A percentile compares a stretch with the other conserved stretches of the same genome.
Conservation (phyloP, 2,329 filamentous ascomycete genomes). For the Alternaria atra region DNA sequence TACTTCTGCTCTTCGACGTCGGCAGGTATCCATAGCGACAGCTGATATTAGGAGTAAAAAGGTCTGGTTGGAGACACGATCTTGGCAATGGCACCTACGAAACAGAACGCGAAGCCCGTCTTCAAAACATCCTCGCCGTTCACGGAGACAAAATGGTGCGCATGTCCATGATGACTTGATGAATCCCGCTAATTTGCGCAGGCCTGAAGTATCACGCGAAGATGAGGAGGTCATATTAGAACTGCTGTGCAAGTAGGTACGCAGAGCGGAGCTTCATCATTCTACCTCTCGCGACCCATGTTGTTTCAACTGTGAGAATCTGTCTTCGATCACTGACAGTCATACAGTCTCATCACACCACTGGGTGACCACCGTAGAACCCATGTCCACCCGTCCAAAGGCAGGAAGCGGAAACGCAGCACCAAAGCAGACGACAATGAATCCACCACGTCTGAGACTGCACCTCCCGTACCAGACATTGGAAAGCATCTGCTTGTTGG, state of each 20-base stretch:
- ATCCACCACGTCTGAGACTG: conserved; percentile 6
- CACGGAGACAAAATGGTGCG: conserved; percentile 68
- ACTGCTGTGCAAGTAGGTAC: conserved; percentile 70
- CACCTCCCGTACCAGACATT: conserved; percentile 59
- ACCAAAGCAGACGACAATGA: conserved; percentile 8
- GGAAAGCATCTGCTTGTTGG: conserved; percentile 69
- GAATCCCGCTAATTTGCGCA: conserved; percentile 44
- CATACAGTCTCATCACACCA: conserved; percentile 67
- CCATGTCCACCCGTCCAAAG: conserved; percentile 66
- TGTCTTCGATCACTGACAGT: neutral
- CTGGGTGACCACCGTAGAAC: conserved; percentile 68
- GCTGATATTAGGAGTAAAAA: neutral
- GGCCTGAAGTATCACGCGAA: conserved; percentile 67
- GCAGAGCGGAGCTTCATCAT: conserved; percentile 5
- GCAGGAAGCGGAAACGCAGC: conserved; percentile 59
- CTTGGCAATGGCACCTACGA: conserved; percentile 35
- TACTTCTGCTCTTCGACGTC: neutral
- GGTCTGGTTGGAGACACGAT: neutral
- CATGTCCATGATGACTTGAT: neutral
- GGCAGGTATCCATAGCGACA: neutral
- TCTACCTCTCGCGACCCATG: neutral
- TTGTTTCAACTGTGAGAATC: neutral
- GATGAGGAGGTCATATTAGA: conserved; percentile 73
- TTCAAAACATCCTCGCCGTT: conserved; percentile 74
- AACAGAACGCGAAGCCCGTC: conserved; percentile 59